Evolutionary conservation across 768 basidiomycete species (phyloP).

Genomic region (Cubamyces lactineus): DNA sequence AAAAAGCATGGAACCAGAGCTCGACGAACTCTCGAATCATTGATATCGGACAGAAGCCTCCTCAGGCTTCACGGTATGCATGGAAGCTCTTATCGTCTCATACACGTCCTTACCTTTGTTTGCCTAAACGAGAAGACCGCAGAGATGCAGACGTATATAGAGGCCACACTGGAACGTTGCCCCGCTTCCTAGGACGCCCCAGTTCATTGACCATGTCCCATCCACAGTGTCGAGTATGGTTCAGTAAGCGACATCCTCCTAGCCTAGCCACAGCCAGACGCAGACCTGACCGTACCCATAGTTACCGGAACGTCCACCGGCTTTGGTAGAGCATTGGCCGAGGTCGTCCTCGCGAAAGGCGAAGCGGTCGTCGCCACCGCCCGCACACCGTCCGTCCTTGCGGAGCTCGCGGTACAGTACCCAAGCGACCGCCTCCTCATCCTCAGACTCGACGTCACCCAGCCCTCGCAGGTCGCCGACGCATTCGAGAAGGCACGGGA

Average conservation of each 20-base stretch:
- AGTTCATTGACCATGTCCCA: no score
- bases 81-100: no score
- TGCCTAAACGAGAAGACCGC: no score
- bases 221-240: conserved; percentile 21
- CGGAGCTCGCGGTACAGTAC: conserved; percentile 25
- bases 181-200: no score
- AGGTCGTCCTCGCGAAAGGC: conserved; percentile 29
- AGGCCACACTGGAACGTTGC: no score
- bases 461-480: conserved; percentile 14
- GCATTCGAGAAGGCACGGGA: conserved; percentile 26
- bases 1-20: no score
- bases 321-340: conserved; percentile 29
- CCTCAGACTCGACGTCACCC: conserved; percentile 28
- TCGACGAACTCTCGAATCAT: no score
- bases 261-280: no score
- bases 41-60: no score
- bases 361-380: conserved; percentile 33
- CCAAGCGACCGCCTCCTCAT: conserved; percentile 24
- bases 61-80: no score
- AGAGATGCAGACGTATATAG: no score
- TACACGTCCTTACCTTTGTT: no score
- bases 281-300: not conserved
- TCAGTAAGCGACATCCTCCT: conserved; percentile 19
- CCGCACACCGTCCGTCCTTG: conserved; percentile 30
- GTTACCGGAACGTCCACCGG: conserved; percentile 35